phyloP scores from a whole-genome alignment of 202 grass and related monocot genomes.

The Musa balbisiana region DNA sequence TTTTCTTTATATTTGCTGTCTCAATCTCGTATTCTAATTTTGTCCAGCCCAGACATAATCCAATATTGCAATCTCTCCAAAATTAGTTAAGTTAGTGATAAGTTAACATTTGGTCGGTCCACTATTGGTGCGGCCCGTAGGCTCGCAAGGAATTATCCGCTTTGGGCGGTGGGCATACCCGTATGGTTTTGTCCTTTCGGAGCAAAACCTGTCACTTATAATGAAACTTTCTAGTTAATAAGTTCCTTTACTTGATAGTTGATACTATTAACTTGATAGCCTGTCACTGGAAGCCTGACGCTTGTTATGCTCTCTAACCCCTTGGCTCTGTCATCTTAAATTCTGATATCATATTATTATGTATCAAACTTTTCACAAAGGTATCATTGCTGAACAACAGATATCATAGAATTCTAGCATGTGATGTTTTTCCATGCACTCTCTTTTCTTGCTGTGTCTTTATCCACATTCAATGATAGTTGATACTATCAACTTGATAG shows the following conservation, averaged over 20 bases:
- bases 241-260: not conserved
- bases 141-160: too few relatives aligned
- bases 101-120: too few relatives aligned
- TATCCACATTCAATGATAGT: constrained; percentile 3
- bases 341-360: not conserved
- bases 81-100: too few relatives aligned
- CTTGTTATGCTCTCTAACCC: not conserved
- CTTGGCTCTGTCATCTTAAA: not conserved
- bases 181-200: too few relatives aligned
- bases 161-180: too few relatives aligned
- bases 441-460: not conserved
- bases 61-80: too few relatives aligned
- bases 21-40: too few relatives aligned
- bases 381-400: not conserved
- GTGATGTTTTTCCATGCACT: not conserved
- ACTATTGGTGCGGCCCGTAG: too few relatives aligned
- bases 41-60: too few relatives aligned
- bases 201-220: too few relatives aligned
- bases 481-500: not conserved
- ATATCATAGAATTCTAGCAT: too few relatives aligned
- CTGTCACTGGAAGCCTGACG: not conserved
- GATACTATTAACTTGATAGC: not conserved
- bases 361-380: not conserved
- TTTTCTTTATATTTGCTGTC: not conserved
- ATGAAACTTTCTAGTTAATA: too few relatives aligned